Percentiles rank a stretch among this genome's conserved stretches.
These are phyloP conservation scores for Golovinomyces cichoracearum DNA, from an alignment of 2,329 filamentous ascomycete species.

Conservation along the genomic window DNA sequence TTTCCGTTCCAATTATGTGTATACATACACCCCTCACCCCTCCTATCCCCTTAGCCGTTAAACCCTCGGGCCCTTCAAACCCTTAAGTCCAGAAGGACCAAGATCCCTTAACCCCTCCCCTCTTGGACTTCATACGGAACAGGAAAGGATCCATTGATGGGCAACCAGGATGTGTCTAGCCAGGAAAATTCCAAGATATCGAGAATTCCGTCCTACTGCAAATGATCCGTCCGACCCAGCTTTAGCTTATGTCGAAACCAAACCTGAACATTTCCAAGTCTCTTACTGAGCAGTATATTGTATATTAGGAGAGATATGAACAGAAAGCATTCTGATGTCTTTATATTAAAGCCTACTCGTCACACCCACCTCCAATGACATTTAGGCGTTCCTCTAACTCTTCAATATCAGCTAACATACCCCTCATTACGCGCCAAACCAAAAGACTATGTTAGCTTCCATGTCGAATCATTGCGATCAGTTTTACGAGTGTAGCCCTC, in stretches of 20 bases:
- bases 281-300: neutral
- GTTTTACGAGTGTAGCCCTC: neutral
- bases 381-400: neutral
- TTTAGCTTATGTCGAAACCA: neutral
- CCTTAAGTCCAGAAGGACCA: neutral
- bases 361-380: neutral
- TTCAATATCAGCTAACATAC: neutral
- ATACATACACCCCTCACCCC: no score
- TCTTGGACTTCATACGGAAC: neutral
- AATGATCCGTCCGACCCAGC: neutral
- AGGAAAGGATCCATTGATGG: neutral
- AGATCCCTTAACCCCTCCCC: neutral
- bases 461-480: neutral
- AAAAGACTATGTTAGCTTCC: constrained; percentile 1
- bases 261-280: neutral
- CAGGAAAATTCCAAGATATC: neutral
- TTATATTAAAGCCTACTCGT: neutral
- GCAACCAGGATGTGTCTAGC: neutral
- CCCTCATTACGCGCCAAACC: neutral
- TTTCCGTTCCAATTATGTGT: no score
- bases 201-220: neutral
- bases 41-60: neutral
- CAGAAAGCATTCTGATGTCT: neutral
- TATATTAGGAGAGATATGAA: neutral
- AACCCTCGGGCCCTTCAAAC: neutral